These are phyloP conservation scores for Didymella keratinophila DNA, from an alignment of 2,329 filamentous ascomycete species.

Conservation along the genomic window DNA sequence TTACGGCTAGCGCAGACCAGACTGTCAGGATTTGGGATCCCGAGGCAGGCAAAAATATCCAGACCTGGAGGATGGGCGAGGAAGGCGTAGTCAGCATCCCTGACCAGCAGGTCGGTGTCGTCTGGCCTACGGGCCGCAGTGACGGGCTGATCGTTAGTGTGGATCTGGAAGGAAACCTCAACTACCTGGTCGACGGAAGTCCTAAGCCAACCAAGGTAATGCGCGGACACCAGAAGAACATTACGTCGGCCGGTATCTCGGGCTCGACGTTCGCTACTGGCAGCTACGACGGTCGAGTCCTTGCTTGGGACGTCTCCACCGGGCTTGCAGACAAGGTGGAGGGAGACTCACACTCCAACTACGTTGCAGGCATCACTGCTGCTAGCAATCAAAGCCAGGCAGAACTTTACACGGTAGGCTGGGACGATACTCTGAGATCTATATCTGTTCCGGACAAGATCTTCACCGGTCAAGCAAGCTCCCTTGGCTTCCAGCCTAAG, in stretches of 20 bases:
- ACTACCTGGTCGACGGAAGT: conserved; percentile 80
- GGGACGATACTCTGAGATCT: conserved; percentile 89
- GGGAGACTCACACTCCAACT: conserved; percentile 84
- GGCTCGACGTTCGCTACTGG: conserved; percentile 81
- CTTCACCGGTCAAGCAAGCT: conserved; percentile 73
- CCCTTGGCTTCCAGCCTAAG: conserved; percentile 82
- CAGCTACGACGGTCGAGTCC: conserved; percentile 88
- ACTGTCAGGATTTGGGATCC: conserved; percentile 95
- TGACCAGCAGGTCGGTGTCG: conserved; percentile 93
- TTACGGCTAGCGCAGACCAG: conserved; percentile 91
- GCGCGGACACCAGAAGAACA: conserved; percentile 88
- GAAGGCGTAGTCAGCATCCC: conserved; percentile 74
- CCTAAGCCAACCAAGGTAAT: conserved; percentile 74
- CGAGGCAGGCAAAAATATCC: conserved; percentile 76
- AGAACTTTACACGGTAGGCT: conserved; percentile 83
- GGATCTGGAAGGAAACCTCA: conserved; percentile 86
- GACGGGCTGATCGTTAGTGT: conserved; percentile 92
- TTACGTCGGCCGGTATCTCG: conserved; percentile 75
- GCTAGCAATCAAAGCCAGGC: conserved; percentile 44
- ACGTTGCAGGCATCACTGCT: conserved; percentile 78
- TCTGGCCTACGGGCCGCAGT: conserved; percentile 81
- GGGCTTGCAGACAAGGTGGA: conserved; percentile 76
- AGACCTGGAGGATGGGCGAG: conserved; percentile 85
- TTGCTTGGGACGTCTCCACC: conserved; percentile 78
- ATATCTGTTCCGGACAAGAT: conserved; percentile 77